phyloP scores from a whole-genome alignment of 768 basidiomycete species.

The Termitomyces sp. region DNA sequence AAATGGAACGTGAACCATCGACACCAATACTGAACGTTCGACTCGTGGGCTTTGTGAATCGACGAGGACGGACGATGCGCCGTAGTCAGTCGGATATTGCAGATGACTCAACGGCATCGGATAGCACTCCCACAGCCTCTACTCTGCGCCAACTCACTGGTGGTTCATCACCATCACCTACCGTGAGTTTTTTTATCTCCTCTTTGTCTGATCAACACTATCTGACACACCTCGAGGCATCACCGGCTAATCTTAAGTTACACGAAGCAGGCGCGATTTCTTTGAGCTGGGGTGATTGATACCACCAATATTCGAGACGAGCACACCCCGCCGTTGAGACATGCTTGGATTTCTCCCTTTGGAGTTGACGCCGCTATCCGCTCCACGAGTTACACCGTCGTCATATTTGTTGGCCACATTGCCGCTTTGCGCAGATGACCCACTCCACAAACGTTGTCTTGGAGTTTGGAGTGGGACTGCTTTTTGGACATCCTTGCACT shows the following conservation, averaged over 20 bases:
- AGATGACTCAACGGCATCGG: conserved; percentile 1
- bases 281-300: conserved; percentile 30
- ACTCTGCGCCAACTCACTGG: background rate
- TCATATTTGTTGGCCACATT: conserved; percentile 4
- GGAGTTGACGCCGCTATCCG: background rate
- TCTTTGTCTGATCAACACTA: background rate
- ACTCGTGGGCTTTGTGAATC: conserved; percentile 27
- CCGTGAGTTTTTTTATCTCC: background rate
- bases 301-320: background rate
- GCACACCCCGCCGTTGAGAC: background rate
- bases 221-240: conserved; percentile 8
- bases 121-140: conserved; percentile 8
- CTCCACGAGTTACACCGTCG: background rate
- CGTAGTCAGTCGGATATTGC: conserved; percentile 6
- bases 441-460: background rate
- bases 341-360: background rate
- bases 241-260: conserved; percentile 19
- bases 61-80: conserved; percentile 17
- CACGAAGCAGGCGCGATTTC: conserved; percentile 26
- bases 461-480: background rate
- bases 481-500: background rate
- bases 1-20: conserved; percentile 9
- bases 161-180: conserved; percentile 3
- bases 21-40: conserved; percentile 31
- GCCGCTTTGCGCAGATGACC: background rate